Evolutionary conservation across 805 yeast species (phyloP), one percentile per base, ranked within the genome.

Genomic region (Yarrowia sp.): DNA sequence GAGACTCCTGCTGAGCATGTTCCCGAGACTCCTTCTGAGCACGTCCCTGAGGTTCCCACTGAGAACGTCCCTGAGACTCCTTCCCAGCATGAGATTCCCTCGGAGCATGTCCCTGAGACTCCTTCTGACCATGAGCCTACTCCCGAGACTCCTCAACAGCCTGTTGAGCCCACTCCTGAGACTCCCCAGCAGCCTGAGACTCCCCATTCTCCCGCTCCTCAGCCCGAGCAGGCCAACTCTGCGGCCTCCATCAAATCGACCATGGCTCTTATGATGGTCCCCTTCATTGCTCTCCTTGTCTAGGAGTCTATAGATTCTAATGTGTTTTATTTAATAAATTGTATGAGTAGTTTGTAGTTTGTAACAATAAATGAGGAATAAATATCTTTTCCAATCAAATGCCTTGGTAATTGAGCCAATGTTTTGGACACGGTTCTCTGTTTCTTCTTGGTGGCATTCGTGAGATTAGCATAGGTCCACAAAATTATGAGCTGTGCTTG

Each of bases 181-280:
- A 19, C 42, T 21, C 42, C 42, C 21, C 42, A 19, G 24, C 25
- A 19, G n/a, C 24, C 42, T 12, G 25, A 10, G 42, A 10, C 42
- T 21, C 25, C 42, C 18, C 4, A 10, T n/a, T 19, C 24, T 6
- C 25, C 42, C 42, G 29, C 29, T 5, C 29, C 29, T 27, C 29
- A 27, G 29, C 29, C 29, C 51, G 51, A 44, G 24, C 55, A 31
- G 55, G 55, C 55, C 38, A 47, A 47, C 55, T 31, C 27, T 4
- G 55, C 55, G 5, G 13, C 55, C n/a, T 21, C 38, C 7, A 13
- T 19, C 33, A 27, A 29, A 18, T 16, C 32, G 10, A 18, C 51
- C 51, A 13, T 19, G 24, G 35, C 51, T 6, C 51, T 44, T 12
- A 24, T 44, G 35, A 27, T 44, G 51, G 35, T 44, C 25, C 51